phyloP scores from a whole-genome alignment of 257 asterid species.

The Solanum acaule region DNA sequence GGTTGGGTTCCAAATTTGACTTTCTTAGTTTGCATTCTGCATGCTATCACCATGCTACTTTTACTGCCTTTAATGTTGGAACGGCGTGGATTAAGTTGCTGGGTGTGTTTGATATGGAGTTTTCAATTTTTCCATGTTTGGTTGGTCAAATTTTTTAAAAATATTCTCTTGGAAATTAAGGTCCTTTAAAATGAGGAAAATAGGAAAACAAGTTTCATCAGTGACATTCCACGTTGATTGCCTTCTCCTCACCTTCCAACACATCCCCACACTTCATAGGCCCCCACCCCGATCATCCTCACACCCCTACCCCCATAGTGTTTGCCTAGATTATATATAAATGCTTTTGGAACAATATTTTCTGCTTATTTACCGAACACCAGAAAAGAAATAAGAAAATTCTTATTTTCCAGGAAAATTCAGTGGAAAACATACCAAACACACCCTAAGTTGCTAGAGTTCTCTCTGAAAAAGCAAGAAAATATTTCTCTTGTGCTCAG shows the following conservation, averaged over 20 bases:
- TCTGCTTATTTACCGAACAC: background rate
- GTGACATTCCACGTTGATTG: background rate
- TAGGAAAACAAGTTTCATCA: background rate
- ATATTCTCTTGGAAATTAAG: background rate
- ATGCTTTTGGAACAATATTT: background rate
- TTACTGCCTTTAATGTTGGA: background rate
- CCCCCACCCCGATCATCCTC: background rate
- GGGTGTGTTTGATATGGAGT: background rate
- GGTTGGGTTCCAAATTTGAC: conserved; percentile 33
- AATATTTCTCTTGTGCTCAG: background rate
- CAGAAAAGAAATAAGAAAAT: background rate
- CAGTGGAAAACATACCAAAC: background rate
- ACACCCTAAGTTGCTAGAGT: background rate
- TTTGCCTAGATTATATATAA: background rate
- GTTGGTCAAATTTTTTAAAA: background rate
- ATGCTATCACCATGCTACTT: background rate
- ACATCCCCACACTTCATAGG: background rate
- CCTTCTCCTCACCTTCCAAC: background rate
- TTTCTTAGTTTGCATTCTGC: background rate
- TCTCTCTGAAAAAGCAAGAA: background rate
- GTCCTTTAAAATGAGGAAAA: background rate
- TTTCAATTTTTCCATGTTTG: background rate
- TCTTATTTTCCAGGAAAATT: background rate
- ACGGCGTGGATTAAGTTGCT: background rate
- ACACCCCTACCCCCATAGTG: background rate